phyloP scores from a whole-genome alignment of 2,329 filamentous ascomycete species.

The Nigrograna mackinnonii region DNA sequence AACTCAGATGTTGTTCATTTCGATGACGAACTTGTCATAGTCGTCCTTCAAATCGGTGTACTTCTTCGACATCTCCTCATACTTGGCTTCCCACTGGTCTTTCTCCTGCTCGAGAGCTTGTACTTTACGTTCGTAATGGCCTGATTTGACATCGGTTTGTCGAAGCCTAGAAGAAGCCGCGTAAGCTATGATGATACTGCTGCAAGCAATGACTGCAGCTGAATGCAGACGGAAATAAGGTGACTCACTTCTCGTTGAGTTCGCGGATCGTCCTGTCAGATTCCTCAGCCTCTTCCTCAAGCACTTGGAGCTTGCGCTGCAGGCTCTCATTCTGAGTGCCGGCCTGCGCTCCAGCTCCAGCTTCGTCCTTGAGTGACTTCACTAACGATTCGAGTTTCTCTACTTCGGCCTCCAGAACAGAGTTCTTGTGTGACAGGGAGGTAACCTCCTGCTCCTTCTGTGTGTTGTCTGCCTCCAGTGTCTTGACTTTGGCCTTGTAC shows the following conservation, averaged over 20 bases:
- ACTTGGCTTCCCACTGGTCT: conserved; percentile 96
- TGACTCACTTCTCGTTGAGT: conserved; percentile 97
- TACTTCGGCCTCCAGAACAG: conserved; percentile 83
- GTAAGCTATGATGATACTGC: conserved; percentile 21
- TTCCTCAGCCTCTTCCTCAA: conserved; percentile 97
- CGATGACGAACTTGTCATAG: conserved; percentile 83
- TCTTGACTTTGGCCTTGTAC: conserved; percentile 83
- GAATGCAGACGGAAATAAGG: too few relatives aligned
- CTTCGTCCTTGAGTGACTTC: conserved; percentile 85
- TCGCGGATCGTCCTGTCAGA: conserved; percentile 96
- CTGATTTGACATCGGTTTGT: conserved; percentile 98
- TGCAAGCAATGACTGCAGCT: too few relatives aligned
- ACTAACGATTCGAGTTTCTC: conserved; percentile 87
- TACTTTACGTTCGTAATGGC: conserved; percentile 99
- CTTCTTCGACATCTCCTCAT: conserved; percentile 96
- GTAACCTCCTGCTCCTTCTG: conserved; percentile 98
- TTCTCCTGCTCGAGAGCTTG: conserved; percentile 90
- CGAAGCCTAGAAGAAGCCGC: conserved; percentile 75
- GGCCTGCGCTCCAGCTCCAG: conserved; percentile 79
- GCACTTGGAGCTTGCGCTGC: conserved; percentile 87
- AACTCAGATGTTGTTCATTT: conserved; percentile 89
- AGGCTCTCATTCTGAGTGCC: conserved; percentile 90
- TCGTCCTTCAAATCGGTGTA: conserved; percentile 83
- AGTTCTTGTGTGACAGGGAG: conserved; percentile 94
- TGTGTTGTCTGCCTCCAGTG: conserved; percentile 90